Conservation (phyloP, 768 basidiomycete species). For the Mycena venus region DNA sequence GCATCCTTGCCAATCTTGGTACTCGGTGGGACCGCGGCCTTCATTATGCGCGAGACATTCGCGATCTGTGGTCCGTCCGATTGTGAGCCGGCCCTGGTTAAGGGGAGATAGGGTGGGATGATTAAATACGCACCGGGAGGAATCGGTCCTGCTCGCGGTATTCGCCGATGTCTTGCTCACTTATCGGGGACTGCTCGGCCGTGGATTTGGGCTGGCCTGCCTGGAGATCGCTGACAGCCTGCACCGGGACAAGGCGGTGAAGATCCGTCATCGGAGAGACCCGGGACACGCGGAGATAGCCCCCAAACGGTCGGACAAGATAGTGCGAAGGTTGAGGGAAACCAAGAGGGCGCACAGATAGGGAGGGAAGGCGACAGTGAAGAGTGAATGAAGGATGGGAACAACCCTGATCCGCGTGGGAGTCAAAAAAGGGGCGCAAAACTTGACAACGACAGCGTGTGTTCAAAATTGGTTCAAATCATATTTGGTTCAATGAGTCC, state of each 20-base stretch:
- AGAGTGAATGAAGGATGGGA: background rate
- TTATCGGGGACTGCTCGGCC: constrained; percentile 43
- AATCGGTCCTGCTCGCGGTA: constrained; percentile 96
- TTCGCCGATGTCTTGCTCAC: constrained; percentile 93
- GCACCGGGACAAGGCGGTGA: background rate
- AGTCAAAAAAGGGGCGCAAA: background rate
- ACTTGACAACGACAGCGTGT: too few species aligned
- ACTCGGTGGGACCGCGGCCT: constrained; percentile 86
- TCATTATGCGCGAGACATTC: constrained; percentile 99
- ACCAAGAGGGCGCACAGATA: background rate
- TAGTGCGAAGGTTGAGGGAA: background rate
- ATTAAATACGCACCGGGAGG: constrained; percentile 76
- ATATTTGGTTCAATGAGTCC: too few species aligned
- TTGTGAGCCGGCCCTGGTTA: background rate
- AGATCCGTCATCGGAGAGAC: background rate
- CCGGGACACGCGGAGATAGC: background rate
- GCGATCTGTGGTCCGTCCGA: constrained; percentile 78
- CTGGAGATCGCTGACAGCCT: background rate
- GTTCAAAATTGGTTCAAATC: too few species aligned
- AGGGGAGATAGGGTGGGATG: constrained; percentile 4
- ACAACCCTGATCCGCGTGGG: background rate
- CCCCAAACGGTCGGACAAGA: background rate
- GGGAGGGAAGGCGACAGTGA: background rate
- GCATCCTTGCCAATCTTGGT: constrained; percentile 99
- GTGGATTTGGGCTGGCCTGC: background rate